Base-by-base conservation (phyloP, 73 alveolate species). In the Paramecium bursaria region DNA sequence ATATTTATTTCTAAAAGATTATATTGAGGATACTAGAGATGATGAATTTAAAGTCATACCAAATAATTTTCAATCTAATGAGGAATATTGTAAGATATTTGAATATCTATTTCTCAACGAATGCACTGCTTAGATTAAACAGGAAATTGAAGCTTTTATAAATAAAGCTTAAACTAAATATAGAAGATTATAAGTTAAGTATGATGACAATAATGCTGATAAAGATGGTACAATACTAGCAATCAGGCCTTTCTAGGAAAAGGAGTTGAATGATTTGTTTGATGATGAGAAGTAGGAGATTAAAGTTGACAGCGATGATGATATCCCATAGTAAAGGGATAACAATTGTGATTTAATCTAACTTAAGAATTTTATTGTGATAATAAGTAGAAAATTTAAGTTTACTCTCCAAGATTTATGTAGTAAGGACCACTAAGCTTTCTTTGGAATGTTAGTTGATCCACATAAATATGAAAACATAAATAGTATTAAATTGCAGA, bases 71-170 rank as follows among this genome's bases (percentile, higher is more conserved):
- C 23, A 67, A 42, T 39, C 46, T 67, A 47, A 23, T n/a, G 57
- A 42, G n/a, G 89, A 79, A 42, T 79, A 79, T 54, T 54, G 49
- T 39, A 79, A 48, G 10, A 79, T 79, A n/a, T 79, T 79, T 55
- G 89, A 79, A 53, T 79, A 79, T 51, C 55, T 79, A 39, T 79
- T 79, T 19, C 54, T 79, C 50, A 79, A 53, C 50, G 89, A 79
- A 15, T 67, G 79, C 14, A 33, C 30, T 39, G 75, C 89, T 3
- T 42, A 79, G 33, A 44, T 54, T 9, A 48, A 54, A 55, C 29
- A 79, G 25, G 82, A 53, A 26, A 31, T 79, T 11, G 33, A 22
- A 2, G 57, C 15, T 30, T 54, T 79, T 54, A 9, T 53, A 46
- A 44, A 53, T 2, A 79, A 79, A 13, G 52, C 15, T 7, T 7